These are phyloP conservation scores for Rhazya stricta DNA, from an alignment of 257 asterid genomes.

Conservation along the genomic window DNA sequence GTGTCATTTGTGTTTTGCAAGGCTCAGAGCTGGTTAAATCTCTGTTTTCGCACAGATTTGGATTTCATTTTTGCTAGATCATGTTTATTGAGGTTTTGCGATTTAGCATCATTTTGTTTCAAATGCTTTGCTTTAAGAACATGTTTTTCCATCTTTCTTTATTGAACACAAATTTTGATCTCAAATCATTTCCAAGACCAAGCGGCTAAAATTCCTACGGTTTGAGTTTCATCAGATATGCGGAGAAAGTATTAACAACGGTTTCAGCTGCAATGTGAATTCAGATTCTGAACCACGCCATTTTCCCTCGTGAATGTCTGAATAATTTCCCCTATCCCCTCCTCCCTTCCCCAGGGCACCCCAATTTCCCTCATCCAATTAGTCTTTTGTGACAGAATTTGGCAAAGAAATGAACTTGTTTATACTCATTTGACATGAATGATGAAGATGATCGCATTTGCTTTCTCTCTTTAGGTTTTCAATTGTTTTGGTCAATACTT, in stretches of 20 bases:
- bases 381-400: background rate
- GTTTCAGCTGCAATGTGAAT: background rate
- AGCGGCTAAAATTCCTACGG: background rate
- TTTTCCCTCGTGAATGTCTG: background rate
- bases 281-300: background rate
- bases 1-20: background rate
- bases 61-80: background rate
- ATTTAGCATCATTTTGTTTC: background rate
- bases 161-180: background rate
- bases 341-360: background rate
- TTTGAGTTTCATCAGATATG: background rate
- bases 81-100: background rate
- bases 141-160: background rate
- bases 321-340: background rate
- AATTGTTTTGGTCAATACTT: slow-evolving; percentile 84
- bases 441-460: slow-evolving; percentile 5
- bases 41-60: background rate
- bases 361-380: background rate
- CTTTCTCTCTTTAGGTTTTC: slow-evolving; percentile 45
- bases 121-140: background rate
- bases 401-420: background rate
- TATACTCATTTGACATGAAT: background rate
- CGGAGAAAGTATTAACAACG: background rate
- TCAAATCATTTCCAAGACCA: background rate
- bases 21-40: background rate